Evolutionary conservation across 768 basidiomycete species (phyloP).

Genomic region (Suillus placidus): DNA sequence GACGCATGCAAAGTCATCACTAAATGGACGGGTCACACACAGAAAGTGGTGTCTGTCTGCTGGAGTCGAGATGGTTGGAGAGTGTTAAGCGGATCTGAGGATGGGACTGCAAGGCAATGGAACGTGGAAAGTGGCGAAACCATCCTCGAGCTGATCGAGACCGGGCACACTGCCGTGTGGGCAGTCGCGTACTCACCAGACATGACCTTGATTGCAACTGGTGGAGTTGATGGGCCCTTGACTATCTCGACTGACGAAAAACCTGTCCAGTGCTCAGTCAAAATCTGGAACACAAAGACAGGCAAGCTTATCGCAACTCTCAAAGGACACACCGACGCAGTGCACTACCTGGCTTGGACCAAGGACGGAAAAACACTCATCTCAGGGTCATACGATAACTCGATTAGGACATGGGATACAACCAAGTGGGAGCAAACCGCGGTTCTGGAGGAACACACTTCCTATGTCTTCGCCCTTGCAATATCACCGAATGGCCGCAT

Average conservation of each 20-base stretch:
- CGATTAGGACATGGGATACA: too few species aligned
- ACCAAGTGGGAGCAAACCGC: too few species aligned
- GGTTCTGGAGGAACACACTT: too few species aligned
- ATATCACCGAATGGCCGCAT: too few species aligned
- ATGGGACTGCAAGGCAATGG: neutral
- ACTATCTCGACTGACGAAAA: too few species aligned
- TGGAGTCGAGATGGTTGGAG: neutral
- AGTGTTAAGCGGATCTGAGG: neutral
- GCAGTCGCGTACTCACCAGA: conserved; percentile 5
- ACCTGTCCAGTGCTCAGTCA: neutral
- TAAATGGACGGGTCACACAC: neutral
- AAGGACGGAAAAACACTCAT: too few species aligned
- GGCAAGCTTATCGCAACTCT: conserved; percentile 6
- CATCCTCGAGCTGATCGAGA: neutral
- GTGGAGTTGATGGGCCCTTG: neutral
- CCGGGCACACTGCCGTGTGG: too few species aligned
- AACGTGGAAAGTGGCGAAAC: neutral
- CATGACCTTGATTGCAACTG: conserved; percentile 2
- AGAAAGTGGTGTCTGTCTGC: neutral
- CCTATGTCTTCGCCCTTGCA: too few species aligned
- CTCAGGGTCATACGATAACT: too few species aligned
- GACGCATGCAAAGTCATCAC: neutral
- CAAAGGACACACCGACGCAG: neutral
- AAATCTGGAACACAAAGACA: conserved; percentile 5
- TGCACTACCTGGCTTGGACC: too few species aligned